Conservation (phyloP, 2,329 filamentous ascomycete genomes). For the Exophiala mesophila region DNA sequence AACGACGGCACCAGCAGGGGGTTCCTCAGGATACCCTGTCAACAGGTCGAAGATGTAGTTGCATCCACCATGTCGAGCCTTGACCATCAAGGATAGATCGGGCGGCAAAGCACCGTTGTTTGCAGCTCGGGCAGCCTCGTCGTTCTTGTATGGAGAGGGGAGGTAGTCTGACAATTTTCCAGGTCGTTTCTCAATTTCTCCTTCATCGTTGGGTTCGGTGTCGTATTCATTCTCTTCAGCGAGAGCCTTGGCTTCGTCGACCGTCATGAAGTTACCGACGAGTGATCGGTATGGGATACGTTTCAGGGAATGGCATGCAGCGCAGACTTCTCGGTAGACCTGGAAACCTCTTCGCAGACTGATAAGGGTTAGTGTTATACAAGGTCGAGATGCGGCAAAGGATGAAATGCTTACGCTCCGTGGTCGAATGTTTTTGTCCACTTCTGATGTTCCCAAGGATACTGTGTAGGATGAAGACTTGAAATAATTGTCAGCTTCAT, state of each 20-base stretch:
- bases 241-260: conserved; percentile 94
- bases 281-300: conserved; percentile 90
- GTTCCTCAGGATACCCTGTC: conserved; percentile 95
- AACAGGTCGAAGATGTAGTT: conserved; percentile 97
- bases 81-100: conserved; percentile 95
- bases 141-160: conserved; percentile 93
- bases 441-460: conserved; percentile 93
- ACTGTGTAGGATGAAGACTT: conserved; percentile 85
- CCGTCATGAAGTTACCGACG: conserved; percentile 87
- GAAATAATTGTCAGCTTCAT: conserved; percentile 31
- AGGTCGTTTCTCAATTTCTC: conserved; percentile 95
- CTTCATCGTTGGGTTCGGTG: conserved; percentile 94
- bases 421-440: conserved; percentile 96
- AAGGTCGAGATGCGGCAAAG: not conserved
- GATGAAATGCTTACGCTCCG: conserved; percentile 67
- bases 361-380: conserved; percentile 8
- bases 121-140: conserved; percentile 93
- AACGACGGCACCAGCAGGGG: conserved; percentile 81
- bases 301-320: conserved; percentile 92
- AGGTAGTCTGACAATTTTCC: conserved; percentile 99
- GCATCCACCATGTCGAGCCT: conserved; percentile 95
- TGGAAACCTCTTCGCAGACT: conserved; percentile 98
- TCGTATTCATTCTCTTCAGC: conserved; percentile 99
- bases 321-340: conserved; percentile 98
- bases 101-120: conserved; percentile 98